A percentile compares a stretch with the other conserved stretches of the same genome.
These are phyloP conservation scores for Basipetospora chlamydospora DNA, from an alignment of 2,329 filamentous ascomycete species.

Conservation along the genomic window DNA sequence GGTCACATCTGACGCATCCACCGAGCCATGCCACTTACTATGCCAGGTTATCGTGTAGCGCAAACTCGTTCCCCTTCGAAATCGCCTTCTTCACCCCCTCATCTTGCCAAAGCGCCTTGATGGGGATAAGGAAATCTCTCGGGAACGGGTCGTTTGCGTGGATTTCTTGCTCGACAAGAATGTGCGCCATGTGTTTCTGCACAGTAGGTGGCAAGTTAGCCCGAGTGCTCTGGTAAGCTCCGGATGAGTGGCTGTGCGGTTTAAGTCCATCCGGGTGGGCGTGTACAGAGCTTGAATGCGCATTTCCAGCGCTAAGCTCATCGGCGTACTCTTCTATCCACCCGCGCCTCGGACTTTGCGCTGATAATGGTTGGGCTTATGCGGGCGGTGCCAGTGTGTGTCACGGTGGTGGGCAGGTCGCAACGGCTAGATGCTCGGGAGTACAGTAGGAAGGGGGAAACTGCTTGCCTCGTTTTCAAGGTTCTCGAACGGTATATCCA, in stretches of 20 bases:
- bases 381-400: no score
- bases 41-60: slow-evolving; percentile 84
- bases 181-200: slow-evolving; percentile 63
- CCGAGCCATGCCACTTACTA: slow-evolving; percentile 67
- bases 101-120: slow-evolving; percentile 76
- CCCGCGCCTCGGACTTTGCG: no score
- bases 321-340: no score
- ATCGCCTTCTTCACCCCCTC: slow-evolving; percentile 76
- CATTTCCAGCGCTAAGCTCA: background rate
- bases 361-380: no score
- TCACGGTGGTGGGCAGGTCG: no score
- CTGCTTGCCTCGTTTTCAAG: slow-evolving; percentile 82
- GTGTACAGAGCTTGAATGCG: background rate
- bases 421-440: no score
- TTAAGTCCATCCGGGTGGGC: background rate
- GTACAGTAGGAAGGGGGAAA: no score
- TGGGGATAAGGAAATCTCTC: slow-evolving; percentile 60
- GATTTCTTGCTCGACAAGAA: slow-evolving; percentile 71
- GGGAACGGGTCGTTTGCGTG: slow-evolving; percentile 70
- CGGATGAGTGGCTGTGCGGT: no score
- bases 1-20: no score
- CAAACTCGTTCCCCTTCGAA: slow-evolving; percentile 87
- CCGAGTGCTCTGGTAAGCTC: no score
- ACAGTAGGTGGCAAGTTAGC: slow-evolving; percentile 7
- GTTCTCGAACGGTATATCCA: slow-evolving; percentile 73